These are phyloP conservation scores for Plantago elongata DNA, from an alignment of 257 asterid species.

Conservation along the genomic window DNA sequence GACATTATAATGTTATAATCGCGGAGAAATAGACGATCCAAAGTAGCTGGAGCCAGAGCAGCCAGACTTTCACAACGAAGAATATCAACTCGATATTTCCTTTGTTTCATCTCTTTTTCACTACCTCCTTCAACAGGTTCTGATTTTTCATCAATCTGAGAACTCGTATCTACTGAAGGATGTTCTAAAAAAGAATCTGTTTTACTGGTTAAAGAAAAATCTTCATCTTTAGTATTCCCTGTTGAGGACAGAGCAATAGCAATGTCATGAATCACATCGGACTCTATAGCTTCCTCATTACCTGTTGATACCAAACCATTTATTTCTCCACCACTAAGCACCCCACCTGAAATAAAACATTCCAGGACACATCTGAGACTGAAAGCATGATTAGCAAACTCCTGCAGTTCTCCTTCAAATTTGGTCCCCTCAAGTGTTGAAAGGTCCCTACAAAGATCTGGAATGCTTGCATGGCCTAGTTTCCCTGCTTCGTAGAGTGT, in stretches of 20 bases:
- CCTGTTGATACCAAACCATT: conserved; percentile 28
- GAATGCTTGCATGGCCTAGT: conserved; percentile 81
- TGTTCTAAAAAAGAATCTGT: conserved; percentile 31
- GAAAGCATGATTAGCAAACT: conserved; percentile 98
- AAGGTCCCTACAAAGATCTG: conserved; percentile 92
- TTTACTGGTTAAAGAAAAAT: conserved; percentile 35
- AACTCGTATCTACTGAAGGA: conserved; percentile 32
- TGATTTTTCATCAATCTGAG: conserved; percentile 41
- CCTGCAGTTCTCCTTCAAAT: conserved; percentile 98
- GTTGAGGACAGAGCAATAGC: conserved; percentile 33
- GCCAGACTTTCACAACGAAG: conserved; percentile 99
- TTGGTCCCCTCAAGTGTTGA: conserved; percentile 84
- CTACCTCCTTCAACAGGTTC: conserved; percentile 40
- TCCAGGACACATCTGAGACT: conserved; percentile 91
- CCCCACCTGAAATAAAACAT: conserved; percentile 91
- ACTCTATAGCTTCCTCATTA: conserved; percentile 36
- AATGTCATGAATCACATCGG: conserved; percentile 30
- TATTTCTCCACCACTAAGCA: conserved; percentile 42
- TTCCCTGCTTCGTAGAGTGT: conserved; percentile 98
- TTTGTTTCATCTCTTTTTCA: conserved; percentile 47
- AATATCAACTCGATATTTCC: conserved; percentile 76
- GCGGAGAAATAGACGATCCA: conserved; percentile 90
- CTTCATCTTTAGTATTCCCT: conserved; percentile 29
- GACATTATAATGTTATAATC: conserved; percentile 93
- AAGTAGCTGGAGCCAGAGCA: conserved; percentile 80